Evolutionary conservation across 2,329 filamentous ascomycete species (phyloP), one percentile per base, ranked within the genome.

Genomic region (Exophiala spinifera): DNA sequence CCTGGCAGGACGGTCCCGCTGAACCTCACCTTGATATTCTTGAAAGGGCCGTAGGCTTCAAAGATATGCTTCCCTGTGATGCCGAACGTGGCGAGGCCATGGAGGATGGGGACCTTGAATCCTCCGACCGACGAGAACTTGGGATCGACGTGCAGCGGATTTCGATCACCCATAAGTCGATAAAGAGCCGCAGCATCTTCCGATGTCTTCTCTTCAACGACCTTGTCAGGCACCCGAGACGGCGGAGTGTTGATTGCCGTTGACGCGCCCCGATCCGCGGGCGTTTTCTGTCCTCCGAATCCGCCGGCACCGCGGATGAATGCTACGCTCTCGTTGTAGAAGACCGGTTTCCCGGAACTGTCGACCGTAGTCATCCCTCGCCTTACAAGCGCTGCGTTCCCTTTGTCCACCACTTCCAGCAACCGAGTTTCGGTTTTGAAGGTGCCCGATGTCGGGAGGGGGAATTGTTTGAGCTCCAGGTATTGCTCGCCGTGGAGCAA

Each of bases 401-500:
- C 91, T 81, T 97, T 97, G 78, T 99, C 94, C 47, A 96, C 83
- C 11, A 97, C 92, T 71, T 97, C 94, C 57, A 99, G 82, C 55
- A 99, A 85, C 21, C 45, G 44, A n/a, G 49, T 37, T 19, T 49
- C 43, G 6, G 50, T 47, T 33, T 20, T 46, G 7, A 40, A 14
- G 4, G 31, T 47, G 25, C 19, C 91, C 51, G 85, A 81, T 28
- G 92, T 96, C 36, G 92, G 92, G 65, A 97, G 88, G 37, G 92
- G 92, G 76, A 85, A 95, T 73, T 91, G 89, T 69, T 85, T 85
- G 67, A 97, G 81, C 75, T 97, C 92, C 62, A 97, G 89, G 76
- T 91, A 99, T 73, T 97, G 94, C 79, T 99, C 92, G 69, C 94
- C 92, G 76, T 99, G 94, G 21, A 97, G 87, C 49, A 97, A 84